phyloP scores from a whole-genome alignment of 1,284 basidiomycete genomes.

The Sanghuangporus weigelae region DNA sequence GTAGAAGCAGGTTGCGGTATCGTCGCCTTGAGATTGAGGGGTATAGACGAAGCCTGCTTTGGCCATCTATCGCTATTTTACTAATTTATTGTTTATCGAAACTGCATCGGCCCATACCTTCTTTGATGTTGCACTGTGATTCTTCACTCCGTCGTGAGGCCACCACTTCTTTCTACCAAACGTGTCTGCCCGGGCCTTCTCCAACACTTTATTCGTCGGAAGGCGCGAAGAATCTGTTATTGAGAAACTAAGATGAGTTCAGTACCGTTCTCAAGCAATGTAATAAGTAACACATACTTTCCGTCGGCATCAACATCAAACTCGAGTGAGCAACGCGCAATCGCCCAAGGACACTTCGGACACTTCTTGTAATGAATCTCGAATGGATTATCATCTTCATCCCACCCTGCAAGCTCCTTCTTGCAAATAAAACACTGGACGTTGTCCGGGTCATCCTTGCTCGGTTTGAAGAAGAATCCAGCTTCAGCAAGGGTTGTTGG shows the following conservation, averaged over 20 bases:
- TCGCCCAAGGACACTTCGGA: constrained; percentile 69
- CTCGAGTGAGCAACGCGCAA: constrained; percentile 60
- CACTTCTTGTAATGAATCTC: constrained; percentile 69
- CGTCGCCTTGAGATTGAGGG: constrained; percentile 57
- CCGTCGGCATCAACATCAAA: constrained; percentile 50
- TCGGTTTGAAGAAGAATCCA: constrained; percentile 76
- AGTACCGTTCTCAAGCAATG: neutral
- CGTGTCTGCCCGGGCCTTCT: constrained; percentile 63
- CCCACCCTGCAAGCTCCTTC: constrained; percentile 77
- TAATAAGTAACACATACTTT: constrained; percentile 38
- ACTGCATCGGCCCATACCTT: constrained; percentile 31
- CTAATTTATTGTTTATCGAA: constrained; percentile 8
- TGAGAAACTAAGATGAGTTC: constrained; percentile 36
- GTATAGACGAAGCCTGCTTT: constrained; percentile 78
- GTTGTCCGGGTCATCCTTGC: constrained; percentile 55
- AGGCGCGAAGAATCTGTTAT: constrained; percentile 53
- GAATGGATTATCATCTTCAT: constrained; percentile 74
- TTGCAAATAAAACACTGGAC: constrained; percentile 74
- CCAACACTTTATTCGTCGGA: constrained; percentile 62
- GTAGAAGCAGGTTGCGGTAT: constrained; percentile 74
- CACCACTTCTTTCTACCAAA: constrained; percentile 56
- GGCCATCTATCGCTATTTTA: constrained; percentile 56
- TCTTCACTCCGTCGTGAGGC: constrained; percentile 62
- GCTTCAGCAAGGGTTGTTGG: constrained; percentile 71
- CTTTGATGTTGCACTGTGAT: constrained; percentile 64